Evolutionary conservation across 495 filamentous ascomycete species (phyloP).

Genomic region (Copromyces sp.): DNA sequence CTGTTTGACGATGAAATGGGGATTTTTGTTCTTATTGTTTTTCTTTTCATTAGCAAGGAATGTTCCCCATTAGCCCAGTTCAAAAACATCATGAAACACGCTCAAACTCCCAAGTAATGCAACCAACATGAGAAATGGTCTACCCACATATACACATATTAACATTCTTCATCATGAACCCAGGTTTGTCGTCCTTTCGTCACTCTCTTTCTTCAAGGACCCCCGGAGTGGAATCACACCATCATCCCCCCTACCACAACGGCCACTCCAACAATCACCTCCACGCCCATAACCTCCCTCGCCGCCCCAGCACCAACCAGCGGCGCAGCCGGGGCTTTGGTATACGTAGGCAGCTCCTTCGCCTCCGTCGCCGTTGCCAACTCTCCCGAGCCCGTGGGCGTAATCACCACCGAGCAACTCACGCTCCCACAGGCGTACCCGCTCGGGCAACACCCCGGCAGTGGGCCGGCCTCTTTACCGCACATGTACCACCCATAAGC

Average conservation of each 20-base stretch:
- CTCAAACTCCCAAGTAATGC: background rate
- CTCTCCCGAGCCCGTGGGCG: conserved; percentile 3
- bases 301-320: background rate
- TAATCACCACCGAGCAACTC: conserved; percentile 48
- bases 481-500: conserved; percentile 74
- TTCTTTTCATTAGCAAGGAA: background rate
- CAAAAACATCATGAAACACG: background rate
- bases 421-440: conserved; percentile 61
- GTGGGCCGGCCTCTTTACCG: conserved; percentile 37
- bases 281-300: background rate
- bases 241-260: conserved; percentile 1
- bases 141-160: background rate
- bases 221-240: background rate
- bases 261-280: background rate
- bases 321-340: background rate
- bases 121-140: background rate
- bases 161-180: background rate
- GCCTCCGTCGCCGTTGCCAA: conserved; percentile 44
- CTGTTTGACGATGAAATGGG: background rate
- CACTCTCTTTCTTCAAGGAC: background rate
- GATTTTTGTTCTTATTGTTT: background rate
- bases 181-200: background rate
- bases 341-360: conserved; percentile 42
- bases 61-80: background rate
- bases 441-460: conserved; percentile 68